Percentiles rank a stretch among this genome's conserved stretches.
Evolutionary conservation across 139 green algal genomes (phyloP).

Genomic region (Nannochloris sp.): DNA sequence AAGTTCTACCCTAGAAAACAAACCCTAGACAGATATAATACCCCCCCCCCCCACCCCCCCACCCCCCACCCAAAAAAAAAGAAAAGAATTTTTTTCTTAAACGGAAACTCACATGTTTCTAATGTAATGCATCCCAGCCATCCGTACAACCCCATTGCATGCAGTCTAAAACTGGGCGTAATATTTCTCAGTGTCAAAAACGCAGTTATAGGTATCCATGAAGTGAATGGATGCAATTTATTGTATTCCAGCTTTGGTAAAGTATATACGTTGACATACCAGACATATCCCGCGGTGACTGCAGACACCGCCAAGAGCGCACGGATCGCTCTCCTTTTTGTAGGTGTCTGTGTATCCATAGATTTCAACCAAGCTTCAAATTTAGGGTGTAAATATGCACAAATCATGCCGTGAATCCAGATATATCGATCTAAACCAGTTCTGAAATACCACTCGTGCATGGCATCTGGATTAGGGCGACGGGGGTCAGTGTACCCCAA

Average conservation of each 20-base stretch:
- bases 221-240: slow-evolving; percentile 90
- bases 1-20: too few species aligned
- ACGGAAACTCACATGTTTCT: slow-evolving; percentile 72
- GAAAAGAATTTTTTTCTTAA: too few species aligned
- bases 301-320: slow-evolving; percentile 2
- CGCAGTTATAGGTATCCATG: slow-evolving; percentile 91
- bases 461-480: slow-evolving; percentile 50
- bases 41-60: too few species aligned
- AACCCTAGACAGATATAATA: too few species aligned
- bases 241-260: slow-evolving; percentile 93
- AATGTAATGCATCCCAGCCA: slow-evolving; percentile 96
- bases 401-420: slow-evolving; percentile 96
- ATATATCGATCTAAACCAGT: slow-evolving; percentile 89
- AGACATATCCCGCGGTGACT: slow-evolving; percentile 15
- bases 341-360: slow-evolving; percentile 42
- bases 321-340: slow-evolving; percentile 9
- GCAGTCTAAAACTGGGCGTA: slow-evolving; percentile 56
- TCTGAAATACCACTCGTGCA: slow-evolving; percentile 93
- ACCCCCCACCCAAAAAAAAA: too few species aligned
- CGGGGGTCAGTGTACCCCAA: slow-evolving; percentile 81
- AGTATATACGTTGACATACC: slow-evolving; percentile 53
- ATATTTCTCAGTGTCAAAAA: slow-evolving; percentile 84
- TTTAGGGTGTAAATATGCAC: slow-evolving; percentile 69
- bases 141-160: slow-evolving; percentile 67
- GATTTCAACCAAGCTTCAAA: slow-evolving; percentile 34